Conservation (phyloP, 495 filamentous ascomycete genomes). For the Tetracladium marchalianum region DNA sequence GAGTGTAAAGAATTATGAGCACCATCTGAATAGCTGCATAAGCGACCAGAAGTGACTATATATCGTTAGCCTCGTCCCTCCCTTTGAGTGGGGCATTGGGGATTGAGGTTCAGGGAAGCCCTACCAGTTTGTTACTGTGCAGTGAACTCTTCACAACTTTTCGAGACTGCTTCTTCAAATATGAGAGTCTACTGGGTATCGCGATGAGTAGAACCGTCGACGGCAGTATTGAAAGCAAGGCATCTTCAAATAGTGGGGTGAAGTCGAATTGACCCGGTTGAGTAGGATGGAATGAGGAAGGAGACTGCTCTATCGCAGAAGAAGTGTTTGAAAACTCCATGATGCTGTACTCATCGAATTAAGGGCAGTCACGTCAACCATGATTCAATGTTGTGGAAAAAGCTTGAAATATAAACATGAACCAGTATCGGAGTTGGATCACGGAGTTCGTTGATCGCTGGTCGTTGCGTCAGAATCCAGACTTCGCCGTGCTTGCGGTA, state of each 20-base stretch:
- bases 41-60: slow-evolving; percentile 9
- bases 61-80: slow-evolving; percentile 1
- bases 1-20: slow-evolving; percentile 4
- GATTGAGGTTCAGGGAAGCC: not conserved
- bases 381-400: too few species aligned
- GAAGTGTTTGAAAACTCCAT: too few species aligned
- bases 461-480: too few species aligned
- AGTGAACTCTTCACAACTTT: slow-evolving; percentile 29
- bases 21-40: slow-evolving; percentile 11
- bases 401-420: too few species aligned
- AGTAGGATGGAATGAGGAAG: slow-evolving; percentile 6
- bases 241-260: slow-evolving; percentile 49
- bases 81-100: too few species aligned
- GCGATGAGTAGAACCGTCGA: slow-evolving; percentile 36
- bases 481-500: too few species aligned
- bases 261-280: slow-evolving; percentile 41
- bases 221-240: slow-evolving; percentile 41
- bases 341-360: too few species aligned
- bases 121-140: slow-evolving; percentile 15
- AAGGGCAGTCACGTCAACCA: too few species aligned
- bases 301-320: too few species aligned
- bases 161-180: slow-evolving; percentile 30
- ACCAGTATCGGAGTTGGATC: too few species aligned
- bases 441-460: too few species aligned
- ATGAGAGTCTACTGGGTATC: slow-evolving; percentile 35